These are phyloP conservation scores for Kwoniella sp. DNA, from an alignment of 768 basidiomycete genomes.

Conservation along the genomic window DNA sequence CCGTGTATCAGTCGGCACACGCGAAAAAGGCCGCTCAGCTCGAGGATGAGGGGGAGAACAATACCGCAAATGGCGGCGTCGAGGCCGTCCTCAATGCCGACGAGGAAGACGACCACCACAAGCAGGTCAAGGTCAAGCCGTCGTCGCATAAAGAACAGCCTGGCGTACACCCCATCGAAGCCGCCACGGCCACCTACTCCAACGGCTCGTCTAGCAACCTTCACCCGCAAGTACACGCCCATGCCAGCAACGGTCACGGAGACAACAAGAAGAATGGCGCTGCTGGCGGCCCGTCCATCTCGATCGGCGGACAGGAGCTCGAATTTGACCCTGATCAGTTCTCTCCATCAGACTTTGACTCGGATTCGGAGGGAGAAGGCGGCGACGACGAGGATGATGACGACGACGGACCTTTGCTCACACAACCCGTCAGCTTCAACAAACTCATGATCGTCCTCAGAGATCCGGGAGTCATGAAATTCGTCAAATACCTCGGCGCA, in stretches of 20 bases:
- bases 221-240: background rate
- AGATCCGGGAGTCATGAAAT: slow-evolving; percentile 89
- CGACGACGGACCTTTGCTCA: slow-evolving; percentile 75
- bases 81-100: background rate
- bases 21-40: slow-evolving; percentile 54
- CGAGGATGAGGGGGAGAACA: slow-evolving; percentile 30
- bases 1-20: slow-evolving; percentile 76
- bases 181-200: slow-evolving; percentile 2
- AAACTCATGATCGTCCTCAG: slow-evolving; percentile 82
- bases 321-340: slow-evolving; percentile 56
- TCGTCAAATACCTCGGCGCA: slow-evolving; percentile 92
- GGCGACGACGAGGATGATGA: slow-evolving; percentile 54
- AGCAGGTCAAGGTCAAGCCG: background rate
- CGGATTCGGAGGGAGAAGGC: slow-evolving; percentile 55
- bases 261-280: slow-evolving; percentile 18
- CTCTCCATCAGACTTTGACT: slow-evolving; percentile 53
- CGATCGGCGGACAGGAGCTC: slow-evolving; percentile 48
- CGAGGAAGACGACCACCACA: background rate
- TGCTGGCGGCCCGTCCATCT: slow-evolving; percentile 37
- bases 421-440: slow-evolving; percentile 88
- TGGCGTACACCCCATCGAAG: slow-evolving; percentile 12
- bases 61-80: slow-evolving; percentile 6
- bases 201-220: background rate
- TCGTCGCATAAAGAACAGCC: background rate
- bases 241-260: background rate